Conservation (phyloP, 2,329 filamentous ascomycete species). For the Thermothelomyces thermophilus region DNA sequence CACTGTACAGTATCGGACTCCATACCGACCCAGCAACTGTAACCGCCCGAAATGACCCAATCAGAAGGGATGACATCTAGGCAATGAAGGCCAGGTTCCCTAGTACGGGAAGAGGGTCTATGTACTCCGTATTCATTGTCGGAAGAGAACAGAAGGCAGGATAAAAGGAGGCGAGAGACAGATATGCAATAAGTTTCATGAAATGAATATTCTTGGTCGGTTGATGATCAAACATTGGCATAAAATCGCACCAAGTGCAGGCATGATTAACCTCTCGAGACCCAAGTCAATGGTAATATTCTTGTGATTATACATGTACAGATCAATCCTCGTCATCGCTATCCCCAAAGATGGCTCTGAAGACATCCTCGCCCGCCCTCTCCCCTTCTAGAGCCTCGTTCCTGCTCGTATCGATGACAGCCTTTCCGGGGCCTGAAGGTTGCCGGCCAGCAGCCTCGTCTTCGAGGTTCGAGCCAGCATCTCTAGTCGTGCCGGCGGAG, state of each 20-base stretch:
- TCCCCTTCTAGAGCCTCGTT: conserved; percentile 74
- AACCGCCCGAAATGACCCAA: conserved; percentile 2
- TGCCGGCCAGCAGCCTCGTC: conserved; percentile 11
- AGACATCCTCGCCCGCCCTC: conserved; percentile 71
- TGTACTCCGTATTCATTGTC: too few species aligned
- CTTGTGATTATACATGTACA: too few species aligned
- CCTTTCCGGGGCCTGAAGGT: conserved; percentile 10
- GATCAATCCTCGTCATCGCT: conserved; percentile 60
- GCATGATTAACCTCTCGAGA: too few species aligned
- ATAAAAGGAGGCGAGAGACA: too few species aligned
- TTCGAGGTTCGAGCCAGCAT: background rate
- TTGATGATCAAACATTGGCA: too few species aligned
- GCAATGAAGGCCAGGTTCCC: background rate
- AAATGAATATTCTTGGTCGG: too few species aligned
- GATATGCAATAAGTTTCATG: too few species aligned
- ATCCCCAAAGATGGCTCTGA: conserved; percentile 90
- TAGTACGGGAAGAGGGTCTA: background rate
- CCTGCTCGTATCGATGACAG: conserved; percentile 59
- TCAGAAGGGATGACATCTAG: background rate
- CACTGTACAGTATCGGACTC: too few species aligned
- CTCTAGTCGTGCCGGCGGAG: background rate
- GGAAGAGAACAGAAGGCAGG: too few species aligned
- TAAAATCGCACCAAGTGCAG: too few species aligned
- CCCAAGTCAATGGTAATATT: too few species aligned
- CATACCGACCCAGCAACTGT: too few species aligned